Percentiles rank a stretch among this genome's conserved stretches.
Conservation (phyloP, 2,329 filamentous ascomycete species). For the Colletotrichum godetiae region DNA sequence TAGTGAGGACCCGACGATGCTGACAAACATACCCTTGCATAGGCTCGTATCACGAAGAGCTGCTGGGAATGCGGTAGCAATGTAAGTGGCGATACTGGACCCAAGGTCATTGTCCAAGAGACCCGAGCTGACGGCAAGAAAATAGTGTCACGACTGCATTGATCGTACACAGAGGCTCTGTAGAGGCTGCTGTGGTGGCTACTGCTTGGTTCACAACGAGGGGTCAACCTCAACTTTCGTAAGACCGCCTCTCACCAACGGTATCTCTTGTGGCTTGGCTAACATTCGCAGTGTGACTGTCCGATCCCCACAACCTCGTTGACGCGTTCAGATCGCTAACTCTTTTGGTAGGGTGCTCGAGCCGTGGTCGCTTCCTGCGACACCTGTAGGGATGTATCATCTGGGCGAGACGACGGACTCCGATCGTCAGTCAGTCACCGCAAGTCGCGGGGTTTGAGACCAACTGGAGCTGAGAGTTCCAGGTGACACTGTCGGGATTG, state of each 20-base stretch:
- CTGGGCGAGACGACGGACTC: background rate
- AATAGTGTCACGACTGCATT: slow-evolving; percentile 81
- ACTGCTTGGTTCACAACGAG: slow-evolving; percentile 86
- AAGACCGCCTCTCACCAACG: slow-evolving; percentile 43
- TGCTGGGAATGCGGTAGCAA: slow-evolving; percentile 91
- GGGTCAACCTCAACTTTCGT: slow-evolving; percentile 76
- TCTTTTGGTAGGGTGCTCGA: slow-evolving; percentile 33
- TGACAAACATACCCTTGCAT: slow-evolving; percentile 41
- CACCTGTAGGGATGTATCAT: slow-evolving; percentile 22
- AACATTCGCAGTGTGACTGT: slow-evolving; percentile 60
- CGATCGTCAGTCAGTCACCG: background rate
- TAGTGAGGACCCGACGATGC: background rate
- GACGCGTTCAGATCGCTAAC: slow-evolving; percentile 7
- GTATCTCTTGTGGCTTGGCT: slow-evolving; percentile 37
- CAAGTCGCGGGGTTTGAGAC: background rate
- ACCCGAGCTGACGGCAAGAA: slow-evolving; percentile 25
- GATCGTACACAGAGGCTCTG: slow-evolving; percentile 77
- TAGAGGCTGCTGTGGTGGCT: slow-evolving; percentile 78
- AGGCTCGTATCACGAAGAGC: slow-evolving; percentile 72
- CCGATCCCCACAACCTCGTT: slow-evolving; percentile 37
- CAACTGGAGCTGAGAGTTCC: background rate
- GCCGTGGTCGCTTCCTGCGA: slow-evolving; percentile 36
- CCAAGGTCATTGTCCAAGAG: background rate
- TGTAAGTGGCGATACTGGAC: slow-evolving; percentile 57
- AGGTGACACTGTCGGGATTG: background rate